Evolutionary conservation across 257 asterid species (phyloP).

Genomic region (Cruciata laevipes): DNA sequence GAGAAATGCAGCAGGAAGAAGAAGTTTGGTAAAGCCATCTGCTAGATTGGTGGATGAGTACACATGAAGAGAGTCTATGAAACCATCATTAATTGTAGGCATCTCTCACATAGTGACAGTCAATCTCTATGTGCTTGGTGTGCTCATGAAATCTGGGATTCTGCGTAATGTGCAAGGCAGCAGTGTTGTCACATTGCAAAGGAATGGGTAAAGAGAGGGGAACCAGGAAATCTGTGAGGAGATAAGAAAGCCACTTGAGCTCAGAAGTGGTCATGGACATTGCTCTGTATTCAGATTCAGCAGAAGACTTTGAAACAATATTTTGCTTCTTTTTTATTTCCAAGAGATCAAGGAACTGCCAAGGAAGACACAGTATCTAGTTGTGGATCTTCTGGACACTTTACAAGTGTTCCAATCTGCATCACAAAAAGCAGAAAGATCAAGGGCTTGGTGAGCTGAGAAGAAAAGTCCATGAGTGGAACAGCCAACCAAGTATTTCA

Average conservation of each 20-base stretch:
- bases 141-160: background rate
- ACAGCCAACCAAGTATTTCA: no score
- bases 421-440: background rate
- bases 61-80: no score
- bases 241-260: background rate
- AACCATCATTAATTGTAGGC: no score
- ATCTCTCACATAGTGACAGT: background rate
- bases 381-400: background rate
- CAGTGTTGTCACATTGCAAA: background rate
- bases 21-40: no score
- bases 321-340: no score
- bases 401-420: background rate
- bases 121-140: background rate
- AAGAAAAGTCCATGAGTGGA: no score
- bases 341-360: no score
- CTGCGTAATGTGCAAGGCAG: background rate
- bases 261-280: background rate
- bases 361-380: background rate
- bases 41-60: no score
- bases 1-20: no score
- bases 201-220: no score
- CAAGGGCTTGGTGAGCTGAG: no score
- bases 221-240: background rate
- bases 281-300: background rate
- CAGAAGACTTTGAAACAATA: no score